Evolutionary conservation across 352 stramenopile genomes (phyloP), one percentile per base, ranked within the genome.

Genomic region (Globisporangium alternatum): DNA sequence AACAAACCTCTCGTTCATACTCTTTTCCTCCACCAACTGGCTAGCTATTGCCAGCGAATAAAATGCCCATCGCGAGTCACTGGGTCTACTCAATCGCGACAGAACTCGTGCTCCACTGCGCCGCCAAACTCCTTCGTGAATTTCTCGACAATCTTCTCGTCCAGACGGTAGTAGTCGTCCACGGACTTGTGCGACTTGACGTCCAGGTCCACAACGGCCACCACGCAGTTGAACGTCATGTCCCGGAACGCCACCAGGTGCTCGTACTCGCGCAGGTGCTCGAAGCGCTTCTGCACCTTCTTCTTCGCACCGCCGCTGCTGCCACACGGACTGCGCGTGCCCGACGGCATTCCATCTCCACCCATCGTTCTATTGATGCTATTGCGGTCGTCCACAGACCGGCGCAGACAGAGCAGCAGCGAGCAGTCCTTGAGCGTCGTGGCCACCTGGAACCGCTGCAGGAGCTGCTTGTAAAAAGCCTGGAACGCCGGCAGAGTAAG

Each of bases 131-230:
- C 73, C 57, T 45, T 60, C 21, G 74, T 62, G 57, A 86, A 91
- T 64, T 89, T 82, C 58, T 71, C 66, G 37, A 80, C 80, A 25
- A 95, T 95, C 70, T 88, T 87, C 48, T 91, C 74, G 67, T 96
- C 88, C 22, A 94, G 68, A 6, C 76, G 75, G 65, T 86, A 91
- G 70, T 95, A 96, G 65, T 91, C 79, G 41, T 79, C 76, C 49
- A 96, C 77, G 10, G 85, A 91, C 67, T 94, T 94, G 80, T 95
- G 83, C 52, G 83, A 89, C 72, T 95, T 96, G 65, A 91, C 76
- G 60, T 96, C 87, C 55, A 96, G 62, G 59, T 96, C 86, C 52
- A 95, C 87, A 56, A 96, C 83, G 0, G 85, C 87, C 54, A 94
- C 77, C 21, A 92, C 83, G 64, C 80, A 93, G 54, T 91, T 76